A percentile compares a stretch with the other conserved stretches of the same genome.
phyloP scores from a whole-genome alignment of 2,329 filamentous ascomycete species.

The Verruconis gallopava region DNA sequence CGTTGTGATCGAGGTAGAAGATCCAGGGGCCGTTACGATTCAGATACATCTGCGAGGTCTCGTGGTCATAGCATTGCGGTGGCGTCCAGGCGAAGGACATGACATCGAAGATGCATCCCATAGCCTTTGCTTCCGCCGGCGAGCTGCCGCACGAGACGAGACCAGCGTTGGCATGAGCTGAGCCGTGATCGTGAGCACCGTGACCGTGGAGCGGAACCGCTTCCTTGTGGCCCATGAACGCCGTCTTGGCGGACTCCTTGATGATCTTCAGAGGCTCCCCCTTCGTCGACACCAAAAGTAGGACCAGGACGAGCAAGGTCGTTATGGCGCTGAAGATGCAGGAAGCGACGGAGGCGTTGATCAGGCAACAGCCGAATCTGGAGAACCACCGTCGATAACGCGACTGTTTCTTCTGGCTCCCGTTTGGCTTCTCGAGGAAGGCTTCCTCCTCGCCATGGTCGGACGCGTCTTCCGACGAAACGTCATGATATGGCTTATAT shows the following conservation, averaged over 20 bases:
- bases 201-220: background rate
- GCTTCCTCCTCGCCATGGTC: constrained; percentile 6
- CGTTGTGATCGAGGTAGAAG: constrained; percentile 9
- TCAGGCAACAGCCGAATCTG: background rate
- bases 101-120: constrained; percentile 8
- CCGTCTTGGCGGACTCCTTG: background rate
- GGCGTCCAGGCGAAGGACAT: constrained; percentile 10
- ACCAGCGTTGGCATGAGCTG: background rate
- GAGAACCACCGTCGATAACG: background rate
- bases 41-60: background rate
- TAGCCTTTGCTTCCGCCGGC: constrained; percentile 4
- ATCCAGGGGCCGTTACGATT: constrained; percentile 5
- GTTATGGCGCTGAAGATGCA: constrained; percentile 5
- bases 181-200: background rate
- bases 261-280: constrained; percentile 2
- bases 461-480: constrained; percentile 2
- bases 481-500: constrained; percentile 4
- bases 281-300: constrained; percentile 4
- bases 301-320: background rate
- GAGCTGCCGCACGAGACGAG: constrained; percentile 3
- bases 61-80: background rate
- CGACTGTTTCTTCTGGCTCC: background rate
- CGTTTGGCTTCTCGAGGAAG: constrained; percentile 4
- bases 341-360: background rate
- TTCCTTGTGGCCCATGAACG: background rate